These are phyloP conservation scores for Epichloe aotearoae DNA, from an alignment of 2,329 filamentous ascomycete genomes.

Conservation along the genomic window DNA sequence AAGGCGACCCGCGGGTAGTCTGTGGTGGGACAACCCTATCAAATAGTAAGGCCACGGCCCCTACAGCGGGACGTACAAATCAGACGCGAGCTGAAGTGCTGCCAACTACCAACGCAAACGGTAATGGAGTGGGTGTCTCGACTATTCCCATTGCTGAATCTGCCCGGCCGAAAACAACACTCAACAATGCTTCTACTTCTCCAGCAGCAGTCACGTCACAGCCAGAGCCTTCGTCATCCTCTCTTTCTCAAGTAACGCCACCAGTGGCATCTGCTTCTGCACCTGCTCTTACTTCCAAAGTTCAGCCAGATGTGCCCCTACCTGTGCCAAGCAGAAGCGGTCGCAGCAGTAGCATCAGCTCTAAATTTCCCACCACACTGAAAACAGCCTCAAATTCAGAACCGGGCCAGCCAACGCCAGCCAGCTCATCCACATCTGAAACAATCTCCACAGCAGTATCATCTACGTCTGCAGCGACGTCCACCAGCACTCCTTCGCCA, in stretches of 20 bases:
- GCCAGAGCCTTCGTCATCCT: neutral
- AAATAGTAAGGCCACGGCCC: neutral
- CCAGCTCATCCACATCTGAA: neutral
- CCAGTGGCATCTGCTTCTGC: neutral
- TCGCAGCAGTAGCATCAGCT: neutral
- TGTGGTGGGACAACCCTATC: neutral
- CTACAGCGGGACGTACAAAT: neutral
- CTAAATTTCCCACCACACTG: neutral
- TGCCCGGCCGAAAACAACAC: conserved; percentile 17
- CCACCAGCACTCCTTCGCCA: neutral
- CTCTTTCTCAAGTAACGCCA: neutral
- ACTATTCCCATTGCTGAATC: conserved; percentile 16
- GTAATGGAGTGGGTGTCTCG: conserved; percentile 18
- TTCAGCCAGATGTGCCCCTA: neutral
- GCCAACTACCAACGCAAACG: conserved; percentile 9
- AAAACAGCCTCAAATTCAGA: neutral
- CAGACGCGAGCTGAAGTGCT: neutral
- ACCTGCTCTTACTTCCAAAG: neutral
- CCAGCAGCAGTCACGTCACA: neutral
- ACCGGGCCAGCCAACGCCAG: neutral
- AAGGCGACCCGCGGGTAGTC: neutral
- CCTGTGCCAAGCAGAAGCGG: neutral
- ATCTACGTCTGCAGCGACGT: conserved; percentile 2
- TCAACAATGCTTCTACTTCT: neutral
- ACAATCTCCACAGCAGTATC: conserved; percentile 2